Evolutionary conservation across 225 moss, liverwort and hornwort genomes (phyloP), one percentile per base, ranked within the genome.

Genomic region (Polytrichum commune): DNA sequence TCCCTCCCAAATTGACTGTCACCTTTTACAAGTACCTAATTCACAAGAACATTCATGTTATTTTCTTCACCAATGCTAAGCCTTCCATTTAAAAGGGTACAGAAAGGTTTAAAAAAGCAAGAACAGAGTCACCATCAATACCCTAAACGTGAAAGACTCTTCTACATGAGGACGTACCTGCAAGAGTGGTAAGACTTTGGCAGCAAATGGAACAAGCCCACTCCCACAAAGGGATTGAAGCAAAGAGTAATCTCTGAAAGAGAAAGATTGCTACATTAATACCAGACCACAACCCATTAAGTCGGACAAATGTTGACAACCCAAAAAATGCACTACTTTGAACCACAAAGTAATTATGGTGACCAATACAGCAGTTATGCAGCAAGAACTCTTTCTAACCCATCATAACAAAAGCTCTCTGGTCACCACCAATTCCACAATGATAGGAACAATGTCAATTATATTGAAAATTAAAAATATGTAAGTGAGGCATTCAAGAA

Each of bases 151-250:
- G 16, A 16, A 7, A 32, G 3, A 46, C 16, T 46, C 46, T 46
- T 46, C 13, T n/a, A 46, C 1, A 0, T n/a, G n/a, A 2, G 5
- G 22, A 57, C 70, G 46, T 63, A 85, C 98, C 95, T 98, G 98
- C 81, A 98, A 71, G 78, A 81, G 91, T 30, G 98, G 98, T 76
- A 95, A 73, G 72, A 89, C 82, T 76, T 80, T 95, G 73, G 80
- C 81, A 25, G 91, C 91, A 74, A 98, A 98, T 28, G 98, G 98
- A 83, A 98, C 83, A 63, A 98, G 73, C 62, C 95, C 97, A 67
- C 90, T 95, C 82, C 91, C 91, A 78, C 78, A 82, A 71, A 95
- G 82, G 35, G 95, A 93, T 75, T 93, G 93, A 27, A 98, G 67
- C 33, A 98, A 68, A 70, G 91, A 89, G 63, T 84, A 79, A 77